A percentile compares a stretch with the other conserved stretches of the same genome.
Conservation (phyloP, 2,329 filamentous ascomycete species). For the Apiospora kogelbergensis region DNA sequence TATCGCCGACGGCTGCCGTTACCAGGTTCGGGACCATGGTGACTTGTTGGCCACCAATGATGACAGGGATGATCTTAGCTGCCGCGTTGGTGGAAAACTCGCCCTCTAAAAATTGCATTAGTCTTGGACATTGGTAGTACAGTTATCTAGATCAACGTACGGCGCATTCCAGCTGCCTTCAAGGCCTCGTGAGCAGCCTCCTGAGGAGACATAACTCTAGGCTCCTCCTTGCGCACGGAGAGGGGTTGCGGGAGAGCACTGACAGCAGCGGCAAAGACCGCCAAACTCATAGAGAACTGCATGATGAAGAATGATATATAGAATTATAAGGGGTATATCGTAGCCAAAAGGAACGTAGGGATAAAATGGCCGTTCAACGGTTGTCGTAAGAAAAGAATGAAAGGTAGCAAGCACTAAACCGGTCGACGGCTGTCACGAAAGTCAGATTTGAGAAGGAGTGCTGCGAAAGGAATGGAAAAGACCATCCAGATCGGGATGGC, state of each 20-base stretch:
- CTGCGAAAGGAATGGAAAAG: slow-evolving; percentile 4
- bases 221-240: not conserved
- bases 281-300: slow-evolving; percentile 8
- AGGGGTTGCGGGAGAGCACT: slow-evolving; percentile 13
- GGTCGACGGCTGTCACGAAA: slow-evolving; percentile 15
- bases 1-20: slow-evolving; percentile 35
- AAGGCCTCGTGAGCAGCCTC: slow-evolving; percentile 13
- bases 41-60: slow-evolving; percentile 37
- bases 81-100: slow-evolving; percentile 6
- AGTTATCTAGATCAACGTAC: not conserved
- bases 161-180: not conserved
- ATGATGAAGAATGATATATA: slow-evolving; percentile 6
- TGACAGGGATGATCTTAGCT: slow-evolving; percentile 32
- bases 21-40: slow-evolving; percentile 39
- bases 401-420: slow-evolving; percentile 4
- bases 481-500: not conserved
- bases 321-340: not conserved
- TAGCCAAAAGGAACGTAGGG: slow-evolving; percentile 4
- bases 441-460: not conserved
- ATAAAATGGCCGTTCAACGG: slow-evolving; percentile 9
- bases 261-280: slow-evolving; percentile 10
- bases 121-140: no score
- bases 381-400: slow-evolving; percentile 9
- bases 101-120: not conserved
- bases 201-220: slow-evolving; percentile 5